Conservation (phyloP, 2,329 filamentous ascomycete species). For the Rutstroemia sp. region DNA sequence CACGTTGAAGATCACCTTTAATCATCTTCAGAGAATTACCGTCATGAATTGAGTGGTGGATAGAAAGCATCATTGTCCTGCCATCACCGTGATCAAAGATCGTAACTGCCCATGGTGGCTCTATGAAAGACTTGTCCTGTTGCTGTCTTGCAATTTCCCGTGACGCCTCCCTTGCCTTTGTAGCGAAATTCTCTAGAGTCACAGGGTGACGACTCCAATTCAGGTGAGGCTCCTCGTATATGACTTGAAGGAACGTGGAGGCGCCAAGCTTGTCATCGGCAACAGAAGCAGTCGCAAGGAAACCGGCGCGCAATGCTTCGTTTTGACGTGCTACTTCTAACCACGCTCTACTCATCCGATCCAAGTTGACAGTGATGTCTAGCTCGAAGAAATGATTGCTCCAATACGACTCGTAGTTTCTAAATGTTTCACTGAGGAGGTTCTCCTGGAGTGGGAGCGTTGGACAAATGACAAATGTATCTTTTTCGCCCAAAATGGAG, state of each 20-base stretch:
- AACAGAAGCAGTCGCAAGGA: conserved; percentile 16
- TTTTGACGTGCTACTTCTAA: conserved; percentile 17
- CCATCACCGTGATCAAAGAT: neutral
- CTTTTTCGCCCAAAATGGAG: neutral
- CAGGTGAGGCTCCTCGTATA: neutral
- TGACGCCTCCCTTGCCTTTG: neutral
- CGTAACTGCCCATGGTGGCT: neutral
- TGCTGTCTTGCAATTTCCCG: neutral
- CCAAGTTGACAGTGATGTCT: conserved; percentile 14
- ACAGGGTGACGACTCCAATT: neutral
- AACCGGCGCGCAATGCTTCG: conserved; percentile 29
- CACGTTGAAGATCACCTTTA: neutral
- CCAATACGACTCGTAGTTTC: conserved; percentile 28
- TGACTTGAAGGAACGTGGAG: conserved; percentile 11
- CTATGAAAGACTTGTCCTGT: neutral
- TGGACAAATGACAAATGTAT: neutral
- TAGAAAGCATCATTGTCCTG: conserved; percentile 1
- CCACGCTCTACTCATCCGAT: conserved; percentile 23
- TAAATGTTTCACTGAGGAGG: conserved; percentile 26
- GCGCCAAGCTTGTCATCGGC: neutral
- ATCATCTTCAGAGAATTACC: neutral
- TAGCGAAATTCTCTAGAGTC: neutral
- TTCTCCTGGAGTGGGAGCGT: conserved; percentile 5
- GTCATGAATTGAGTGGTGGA: neutral
- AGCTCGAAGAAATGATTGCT: conserved; percentile 19